These are phyloP conservation scores for Tylopilus sp. DNA, from an alignment of 1,284 basidiomycete genomes.

Conservation along the genomic window DNA sequence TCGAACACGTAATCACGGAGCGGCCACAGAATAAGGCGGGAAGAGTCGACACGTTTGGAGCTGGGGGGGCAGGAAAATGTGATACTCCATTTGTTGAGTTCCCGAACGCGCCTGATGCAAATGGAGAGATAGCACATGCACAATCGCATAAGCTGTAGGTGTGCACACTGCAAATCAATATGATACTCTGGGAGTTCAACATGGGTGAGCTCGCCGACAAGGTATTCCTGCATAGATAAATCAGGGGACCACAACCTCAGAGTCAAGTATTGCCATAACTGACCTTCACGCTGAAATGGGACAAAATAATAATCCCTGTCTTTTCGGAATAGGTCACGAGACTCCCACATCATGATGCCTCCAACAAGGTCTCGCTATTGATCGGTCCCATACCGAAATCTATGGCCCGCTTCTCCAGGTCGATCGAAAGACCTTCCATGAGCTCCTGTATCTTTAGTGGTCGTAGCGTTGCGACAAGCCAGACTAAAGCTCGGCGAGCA, in stretches of 20 bases:
- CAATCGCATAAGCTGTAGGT: slow-evolving; percentile 4
- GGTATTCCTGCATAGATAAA: neutral
- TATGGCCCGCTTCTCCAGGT: neutral
- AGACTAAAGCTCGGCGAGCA: slow-evolving; percentile 7
- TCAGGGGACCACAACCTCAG: neutral
- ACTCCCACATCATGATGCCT: slow-evolving; percentile 14
- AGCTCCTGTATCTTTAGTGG: slow-evolving; percentile 21
- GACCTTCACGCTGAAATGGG: slow-evolving; percentile 15
- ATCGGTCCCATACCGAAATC: slow-evolving; percentile 1
- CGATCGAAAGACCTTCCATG: slow-evolving; percentile 15
- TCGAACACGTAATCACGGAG: neutral
- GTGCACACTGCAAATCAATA: neutral
- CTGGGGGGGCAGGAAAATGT: neutral
- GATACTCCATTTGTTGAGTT: neutral
- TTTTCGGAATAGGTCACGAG: slow-evolving; percentile 11
- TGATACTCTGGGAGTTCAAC: neutral
- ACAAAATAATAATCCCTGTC: slow-evolving; percentile 11
- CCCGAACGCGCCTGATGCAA: neutral
- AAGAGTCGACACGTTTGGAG: too few relatives aligned
- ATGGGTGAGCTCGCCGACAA: neutral
- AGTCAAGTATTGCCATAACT: neutral
- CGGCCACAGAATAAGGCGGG: neutral
- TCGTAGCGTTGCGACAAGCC: slow-evolving; percentile 15
- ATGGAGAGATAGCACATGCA: slow-evolving; percentile 13
- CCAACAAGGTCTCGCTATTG: slow-evolving; percentile 12